Evolutionary conservation across 495 filamentous ascomycete genomes (phyloP), one percentile per base, ranked within the genome.

Genomic region (Emericellopsis terricola): DNA sequence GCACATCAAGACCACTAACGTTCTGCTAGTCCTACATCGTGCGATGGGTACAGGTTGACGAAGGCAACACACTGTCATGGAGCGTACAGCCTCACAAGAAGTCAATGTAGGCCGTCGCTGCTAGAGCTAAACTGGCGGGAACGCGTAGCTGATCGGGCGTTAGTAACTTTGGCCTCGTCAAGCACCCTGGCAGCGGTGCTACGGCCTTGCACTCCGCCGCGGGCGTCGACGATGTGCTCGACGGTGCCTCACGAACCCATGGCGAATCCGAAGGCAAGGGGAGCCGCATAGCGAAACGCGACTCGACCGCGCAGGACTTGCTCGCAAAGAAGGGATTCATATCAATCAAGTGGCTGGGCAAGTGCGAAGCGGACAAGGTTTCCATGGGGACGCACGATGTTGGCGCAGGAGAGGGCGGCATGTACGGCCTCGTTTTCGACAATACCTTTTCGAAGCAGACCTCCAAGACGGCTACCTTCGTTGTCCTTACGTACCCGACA

Each of bases 21-120:
- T n/a, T n/a, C n/a, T n/a, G n/a, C n/a, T 29, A 97, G 89, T 91
- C 84, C 27, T 96, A 97, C 56, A 82, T 97, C 43, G 81, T 96
- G 28, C 83, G 89, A 45, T 97, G 91, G 91, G 79, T 96, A 41
- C 73, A 81, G 46, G 87, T 94, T 37, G 74, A 82, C 31, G 75
- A 76, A 38, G 75, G 73, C 31, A 77, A 92, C 50, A 92, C 89
- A 39, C 89, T 97, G 46, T 93, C 86, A 4, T 97, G 89, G 89
- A 94, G 81, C 49, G 73, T 96, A 16, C 82, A 96, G 45, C 91
- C 89, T 5, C 83, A 94, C 49, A 94, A 87, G 63, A 94, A 94
- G 55, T 94, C 85, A 16, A 76, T 97, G 71, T 74, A 52, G 45
- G 53, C 39, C 28, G 26, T 20, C 9, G 16, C 29, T 28, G 5